Base-by-base conservation (phyloP, 164 flowering plant genomes). In the Chimonanthus salicifolius region DNA sequence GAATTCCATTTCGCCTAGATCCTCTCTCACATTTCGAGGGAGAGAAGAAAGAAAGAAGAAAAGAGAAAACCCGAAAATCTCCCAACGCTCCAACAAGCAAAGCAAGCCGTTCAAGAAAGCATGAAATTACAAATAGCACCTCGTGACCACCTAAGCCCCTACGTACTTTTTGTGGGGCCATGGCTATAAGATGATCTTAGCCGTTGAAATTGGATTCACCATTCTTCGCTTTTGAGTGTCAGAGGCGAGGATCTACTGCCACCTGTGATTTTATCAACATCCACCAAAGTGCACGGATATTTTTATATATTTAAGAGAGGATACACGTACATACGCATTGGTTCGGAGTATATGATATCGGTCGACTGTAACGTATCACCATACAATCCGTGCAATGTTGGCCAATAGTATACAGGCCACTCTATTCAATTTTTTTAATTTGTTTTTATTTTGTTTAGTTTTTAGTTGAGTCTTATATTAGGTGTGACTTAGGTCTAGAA, bases 1-100 rank as follows among this genome's bases (percentile, higher is more conserved):
- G 62, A 58, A 71, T 71, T n/a, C 67, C 48, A 65, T 67, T 64
- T 73, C 47, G 62, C 70, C 70, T 64, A 33, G 73, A 75, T 74
- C 44, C 67, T 66, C 47, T 60, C 72, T 47, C 67, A 58, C 18
- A 66, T 44, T 44, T 44, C 7, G 6, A 10, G 4, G 33, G 45
- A 64, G 44, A 45, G 46, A 46, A 45, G 21, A 58, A 46, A 45
- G 21, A 15, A 70, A 49, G 16, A 43, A 49, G 49, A 49, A 3
- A 46, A 51, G 21, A 6, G 43, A 67, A 76, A 44, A 46, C 49
- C 68, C 50, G 33, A 33, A 67, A 58, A 20, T 13, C 60, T 51
- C 65, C 20, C 47, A 69, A 64, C 20, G 50, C 13, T 51, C 13
- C 51, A 45, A 58, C 48, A n/a, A 64, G 20, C n/a, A 62, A 21